Conservation (phyloP, 148 eudicot genomes). For the Pouteria glomerata region DNA sequence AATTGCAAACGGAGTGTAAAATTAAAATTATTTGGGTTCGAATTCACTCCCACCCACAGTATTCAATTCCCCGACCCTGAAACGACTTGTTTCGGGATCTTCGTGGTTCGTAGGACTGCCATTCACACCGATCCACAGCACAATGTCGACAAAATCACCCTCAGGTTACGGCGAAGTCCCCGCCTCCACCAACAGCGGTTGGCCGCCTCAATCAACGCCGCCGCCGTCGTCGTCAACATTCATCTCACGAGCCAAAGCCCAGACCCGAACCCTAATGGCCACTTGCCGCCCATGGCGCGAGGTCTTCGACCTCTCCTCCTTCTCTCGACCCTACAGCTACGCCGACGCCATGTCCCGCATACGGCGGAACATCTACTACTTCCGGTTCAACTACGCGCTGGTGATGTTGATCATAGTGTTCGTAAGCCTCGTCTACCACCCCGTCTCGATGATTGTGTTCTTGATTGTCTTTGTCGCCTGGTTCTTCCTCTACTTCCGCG, state of each 20-base stretch:
- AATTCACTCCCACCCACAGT: too few relatives aligned
- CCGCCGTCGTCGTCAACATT: slow-evolving; percentile 18
- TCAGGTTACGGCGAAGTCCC: slow-evolving; percentile 33
- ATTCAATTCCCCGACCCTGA: too few relatives aligned
- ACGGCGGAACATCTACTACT: slow-evolving; percentile 52
- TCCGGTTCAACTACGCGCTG: slow-evolving; percentile 63
- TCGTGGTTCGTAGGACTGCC: too few relatives aligned
- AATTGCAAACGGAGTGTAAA: too few relatives aligned
- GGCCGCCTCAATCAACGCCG: slow-evolving; percentile 1
- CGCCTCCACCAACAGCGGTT: slow-evolving; percentile 6
- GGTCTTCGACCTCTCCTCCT: slow-evolving; percentile 38
- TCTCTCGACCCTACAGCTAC: slow-evolving; percentile 51
- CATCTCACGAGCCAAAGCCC: slow-evolving; percentile 34
- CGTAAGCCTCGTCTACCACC: slow-evolving; percentile 61
- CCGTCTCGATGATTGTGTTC: slow-evolving; percentile 64
- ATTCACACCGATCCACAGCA: not conserved
- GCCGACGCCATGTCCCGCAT: slow-evolving; percentile 38
- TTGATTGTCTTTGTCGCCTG: slow-evolving; percentile 39
- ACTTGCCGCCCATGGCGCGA: slow-evolving; percentile 60
- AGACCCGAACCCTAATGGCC: slow-evolving; percentile 32
- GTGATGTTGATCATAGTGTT: slow-evolving; percentile 42
- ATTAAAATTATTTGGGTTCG: too few relatives aligned
- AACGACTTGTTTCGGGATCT: too few relatives aligned
- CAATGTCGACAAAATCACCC: slow-evolving; percentile 15
- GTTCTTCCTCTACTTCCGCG: slow-evolving; percentile 48